A percentile compares a stretch with the other conserved stretches of the same genome.
These are phyloP conservation scores for Mycena rebaudengoi DNA, from an alignment of 768 basidiomycete genomes.

Conservation along the genomic window DNA sequence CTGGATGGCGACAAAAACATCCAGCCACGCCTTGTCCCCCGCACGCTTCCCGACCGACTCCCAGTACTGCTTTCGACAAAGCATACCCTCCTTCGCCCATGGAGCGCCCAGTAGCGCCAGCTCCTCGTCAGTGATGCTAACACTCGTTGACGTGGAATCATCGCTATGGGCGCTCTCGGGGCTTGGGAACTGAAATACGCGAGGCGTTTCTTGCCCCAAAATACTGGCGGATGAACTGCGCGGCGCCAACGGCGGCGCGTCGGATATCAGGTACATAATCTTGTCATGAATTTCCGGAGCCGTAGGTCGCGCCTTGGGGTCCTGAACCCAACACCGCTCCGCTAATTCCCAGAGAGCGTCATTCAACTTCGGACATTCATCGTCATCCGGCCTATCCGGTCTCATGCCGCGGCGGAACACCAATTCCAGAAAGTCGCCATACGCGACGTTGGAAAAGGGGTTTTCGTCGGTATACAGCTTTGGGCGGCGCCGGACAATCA, in stretches of 20 bases:
- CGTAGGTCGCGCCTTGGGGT: slow-evolving; percentile 26
- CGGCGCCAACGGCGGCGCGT: no score
- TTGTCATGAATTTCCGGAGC: slow-evolving; percentile 4
- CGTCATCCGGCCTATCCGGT: slow-evolving; percentile 31
- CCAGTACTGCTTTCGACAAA: slow-evolving; percentile 95
- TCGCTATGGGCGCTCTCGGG: slow-evolving; percentile 72
- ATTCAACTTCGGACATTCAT: slow-evolving; percentile 29
- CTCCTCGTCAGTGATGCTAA: slow-evolving; percentile 95
- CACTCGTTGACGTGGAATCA: slow-evolving; percentile 71
- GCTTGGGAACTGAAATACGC: no score
- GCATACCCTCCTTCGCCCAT: slow-evolving; percentile 99
- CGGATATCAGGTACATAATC: background rate
- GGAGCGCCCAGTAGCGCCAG: slow-evolving; percentile 94
- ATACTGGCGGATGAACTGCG: no score
- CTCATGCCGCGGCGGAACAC: slow-evolving; percentile 24
- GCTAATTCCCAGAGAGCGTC: slow-evolving; percentile 35
- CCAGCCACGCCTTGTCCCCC: slow-evolving; percentile 90
- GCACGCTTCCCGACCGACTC: slow-evolving; percentile 85
- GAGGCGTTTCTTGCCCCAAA: no score
- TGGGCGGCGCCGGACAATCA: background rate
- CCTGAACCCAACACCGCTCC: slow-evolving; percentile 31
- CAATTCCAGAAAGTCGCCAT: slow-evolving; percentile 20
- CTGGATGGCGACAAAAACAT: slow-evolving; percentile 96
- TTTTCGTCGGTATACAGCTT: slow-evolving; percentile 28
- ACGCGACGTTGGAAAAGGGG: slow-evolving; percentile 25